These are phyloP conservation scores for Fusarium xyrophilum DNA, from an alignment of 2,329 filamentous ascomycete species.

Conservation along the genomic window DNA sequence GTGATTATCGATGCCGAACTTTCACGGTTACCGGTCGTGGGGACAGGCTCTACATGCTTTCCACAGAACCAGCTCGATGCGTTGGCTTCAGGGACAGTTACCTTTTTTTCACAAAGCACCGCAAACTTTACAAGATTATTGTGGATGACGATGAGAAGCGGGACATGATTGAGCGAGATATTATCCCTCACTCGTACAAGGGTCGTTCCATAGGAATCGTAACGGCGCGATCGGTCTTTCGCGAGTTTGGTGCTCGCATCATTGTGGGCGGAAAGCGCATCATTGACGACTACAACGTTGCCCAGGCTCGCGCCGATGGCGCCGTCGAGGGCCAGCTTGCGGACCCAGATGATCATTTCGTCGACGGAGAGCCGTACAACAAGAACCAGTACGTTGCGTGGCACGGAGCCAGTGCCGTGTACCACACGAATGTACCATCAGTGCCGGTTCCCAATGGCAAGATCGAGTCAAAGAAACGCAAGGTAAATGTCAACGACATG, in stretches of 20 bases:
- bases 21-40: slow-evolving; percentile 89
- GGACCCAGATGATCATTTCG: slow-evolving; percentile 83
- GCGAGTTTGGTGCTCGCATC: slow-evolving; percentile 94
- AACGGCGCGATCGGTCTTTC: slow-evolving; percentile 93
- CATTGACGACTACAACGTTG: slow-evolving; percentile 86
- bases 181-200: slow-evolving; percentile 98
- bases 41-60: slow-evolving; percentile 94
- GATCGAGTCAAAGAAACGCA: slow-evolving; percentile 80
- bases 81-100: slow-evolving; percentile 98
- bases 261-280: slow-evolving; percentile 88
- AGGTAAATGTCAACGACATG: slow-evolving; percentile 85
- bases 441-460: slow-evolving; percentile 80
- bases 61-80: slow-evolving; percentile 94
- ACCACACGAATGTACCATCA: slow-evolving; percentile 81
- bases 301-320: slow-evolving; percentile 76
- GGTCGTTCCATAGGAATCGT: slow-evolving; percentile 96
- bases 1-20: slow-evolving; percentile 94
- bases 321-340: slow-evolving; percentile 88
- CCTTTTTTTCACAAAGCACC: slow-evolving; percentile 98
- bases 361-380: slow-evolving; percentile 88
- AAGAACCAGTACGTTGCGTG: slow-evolving; percentile 99
- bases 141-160: slow-evolving; percentile 97
- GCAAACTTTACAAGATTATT: slow-evolving; percentile 96
- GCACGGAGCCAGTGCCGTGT: slow-evolving; percentile 96
- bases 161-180: slow-evolving; percentile 91